A percentile compares a stretch with the other conserved stretches of the same genome.
phyloP scores from a whole-genome alignment of 768 basidiomycete species.

The Thelephora ganbajun region DNA sequence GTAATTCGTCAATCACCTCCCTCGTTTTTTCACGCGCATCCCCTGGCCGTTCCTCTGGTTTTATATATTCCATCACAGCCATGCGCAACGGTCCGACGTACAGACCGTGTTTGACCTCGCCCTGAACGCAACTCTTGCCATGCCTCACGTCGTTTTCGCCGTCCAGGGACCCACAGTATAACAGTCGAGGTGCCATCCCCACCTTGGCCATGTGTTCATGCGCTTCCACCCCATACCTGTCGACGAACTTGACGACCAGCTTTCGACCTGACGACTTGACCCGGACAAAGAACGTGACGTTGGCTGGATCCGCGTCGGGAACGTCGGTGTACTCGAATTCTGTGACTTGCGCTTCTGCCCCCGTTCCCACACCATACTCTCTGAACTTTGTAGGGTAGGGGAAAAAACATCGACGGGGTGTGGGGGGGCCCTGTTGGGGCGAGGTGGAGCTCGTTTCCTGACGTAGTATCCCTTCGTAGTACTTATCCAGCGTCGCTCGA shows the following conservation, averaged over 20 bases:
- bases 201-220: conserved; percentile 3
- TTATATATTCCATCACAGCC: conserved; percentile 9
- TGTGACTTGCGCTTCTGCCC: too few relatives aligned
- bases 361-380: neutral
- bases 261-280: neutral
- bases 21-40: neutral
- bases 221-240: neutral
- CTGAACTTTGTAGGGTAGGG: neutral
- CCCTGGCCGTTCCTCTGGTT: neutral
- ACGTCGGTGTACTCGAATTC: too few relatives aligned
- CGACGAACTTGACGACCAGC: conserved; percentile 7
- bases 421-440: too few relatives aligned
- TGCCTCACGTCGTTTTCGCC: neutral
- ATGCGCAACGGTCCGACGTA: conserved; percentile 1
- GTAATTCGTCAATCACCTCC: conserved; percentile 7
- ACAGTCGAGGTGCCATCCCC: conserved; percentile 4
- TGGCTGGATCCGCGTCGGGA: neutral
- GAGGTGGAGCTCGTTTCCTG: too few relatives aligned
- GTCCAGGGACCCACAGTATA: conserved; percentile 1
- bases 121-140: neutral
- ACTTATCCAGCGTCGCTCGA: conserved; percentile 6
- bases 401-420: too few relatives aligned
- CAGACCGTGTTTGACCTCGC: too few relatives aligned
- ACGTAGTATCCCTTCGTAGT: too few relatives aligned
- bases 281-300: neutral